Conservation (phyloP, 805 yeast genomes). For the Hanseniaspora vineae region DNA sequence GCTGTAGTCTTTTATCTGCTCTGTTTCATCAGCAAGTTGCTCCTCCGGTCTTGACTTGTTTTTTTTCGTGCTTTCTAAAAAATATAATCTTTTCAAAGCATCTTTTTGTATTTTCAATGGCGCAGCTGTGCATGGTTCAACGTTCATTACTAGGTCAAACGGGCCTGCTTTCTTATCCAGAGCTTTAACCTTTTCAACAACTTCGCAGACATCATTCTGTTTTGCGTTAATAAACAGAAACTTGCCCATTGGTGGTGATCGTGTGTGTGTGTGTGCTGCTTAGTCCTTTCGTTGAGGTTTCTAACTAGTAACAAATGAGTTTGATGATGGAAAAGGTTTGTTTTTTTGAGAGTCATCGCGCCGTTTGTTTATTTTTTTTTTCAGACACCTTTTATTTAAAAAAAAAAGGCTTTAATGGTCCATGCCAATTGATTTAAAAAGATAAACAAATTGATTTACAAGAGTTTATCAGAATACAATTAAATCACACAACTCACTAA, state of each 20-base stretch:
- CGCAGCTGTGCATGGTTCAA: background rate
- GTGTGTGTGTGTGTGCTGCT: background rate
- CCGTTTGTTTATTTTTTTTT: background rate
- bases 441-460: too few relatives aligned
- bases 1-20: background rate
- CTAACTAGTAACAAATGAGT: too few relatives aligned
- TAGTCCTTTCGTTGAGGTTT: background rate
- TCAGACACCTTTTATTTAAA: background rate
- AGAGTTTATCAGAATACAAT: too few relatives aligned
- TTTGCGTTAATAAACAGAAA: slow-evolving; percentile 12
- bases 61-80: background rate
- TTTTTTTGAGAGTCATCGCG: too few relatives aligned
- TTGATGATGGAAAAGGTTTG: too few relatives aligned
- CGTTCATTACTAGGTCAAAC: slow-evolving; percentile 35
- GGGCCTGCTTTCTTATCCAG: slow-evolving; percentile 53
- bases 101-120: background rate
- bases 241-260: background rate
- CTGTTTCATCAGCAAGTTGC: background rate
- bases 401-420: too few relatives aligned
- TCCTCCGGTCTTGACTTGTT: background rate
- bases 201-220: slow-evolving; percentile 12
- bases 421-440: too few relatives aligned
- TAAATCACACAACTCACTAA: too few relatives aligned
- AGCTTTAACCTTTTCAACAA: slow-evolving; percentile 34
- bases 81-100: background rate